Evolutionary conservation across 306 rosid genomes (phyloP).

Genomic region (Acacia confusa): DNA sequence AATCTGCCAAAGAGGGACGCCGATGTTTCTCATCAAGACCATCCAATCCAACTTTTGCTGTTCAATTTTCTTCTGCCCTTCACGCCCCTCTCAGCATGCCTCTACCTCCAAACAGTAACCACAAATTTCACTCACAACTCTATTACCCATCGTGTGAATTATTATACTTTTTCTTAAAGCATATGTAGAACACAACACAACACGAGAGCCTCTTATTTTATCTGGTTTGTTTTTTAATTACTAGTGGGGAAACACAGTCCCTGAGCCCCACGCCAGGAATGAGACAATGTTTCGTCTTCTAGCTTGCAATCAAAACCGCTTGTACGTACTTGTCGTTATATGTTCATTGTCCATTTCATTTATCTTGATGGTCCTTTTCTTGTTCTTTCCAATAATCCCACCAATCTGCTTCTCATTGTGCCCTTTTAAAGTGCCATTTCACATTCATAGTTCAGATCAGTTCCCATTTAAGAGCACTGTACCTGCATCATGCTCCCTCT

Average conservation of each 20-base stretch:
- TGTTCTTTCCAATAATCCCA: background rate
- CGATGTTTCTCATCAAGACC: slow-evolving; percentile 8
- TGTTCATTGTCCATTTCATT: background rate
- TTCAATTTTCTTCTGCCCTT: background rate
- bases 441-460: background rate
- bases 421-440: background rate
- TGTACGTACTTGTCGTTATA: slow-evolving; percentile 3
- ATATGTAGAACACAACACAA: too few relatives aligned
- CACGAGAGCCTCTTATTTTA: too few relatives aligned
- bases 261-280: background rate
- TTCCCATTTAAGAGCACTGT: background rate
- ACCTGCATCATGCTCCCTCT: background rate
- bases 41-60: background rate
- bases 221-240: too few relatives aligned
- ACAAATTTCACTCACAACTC: too few relatives aligned
- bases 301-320: background rate
- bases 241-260: background rate
- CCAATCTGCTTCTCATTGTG: background rate
- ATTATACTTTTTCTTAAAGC: too few relatives aligned
- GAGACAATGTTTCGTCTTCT: slow-evolving; percentile 19
- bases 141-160: too few relatives aligned
- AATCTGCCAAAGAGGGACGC: too few relatives aligned
- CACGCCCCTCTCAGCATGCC: background rate
- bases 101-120: too few relatives aligned
- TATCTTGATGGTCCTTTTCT: too few relatives aligned